phyloP scores from a whole-genome alignment of 2,329 filamentous ascomycete species.

The Hypoxylon sp. region DNA sequence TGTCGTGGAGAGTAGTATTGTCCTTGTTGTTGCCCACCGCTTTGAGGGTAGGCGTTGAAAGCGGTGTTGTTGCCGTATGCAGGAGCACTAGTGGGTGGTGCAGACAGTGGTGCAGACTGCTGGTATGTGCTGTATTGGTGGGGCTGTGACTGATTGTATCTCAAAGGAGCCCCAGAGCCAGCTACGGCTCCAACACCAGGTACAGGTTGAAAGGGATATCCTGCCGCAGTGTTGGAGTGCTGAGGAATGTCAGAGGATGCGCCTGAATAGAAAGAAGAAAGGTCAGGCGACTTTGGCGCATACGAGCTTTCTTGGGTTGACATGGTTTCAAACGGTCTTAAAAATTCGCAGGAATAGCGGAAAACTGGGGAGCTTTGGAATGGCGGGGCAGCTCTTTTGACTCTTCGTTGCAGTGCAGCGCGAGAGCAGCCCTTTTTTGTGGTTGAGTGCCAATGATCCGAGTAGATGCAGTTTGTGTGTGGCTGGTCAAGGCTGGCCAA shows the following conservation, averaged over 20 bases:
- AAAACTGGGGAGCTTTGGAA: constrained; percentile 37
- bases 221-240: constrained; percentile 44
- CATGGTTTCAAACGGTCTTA: constrained; percentile 58
- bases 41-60: constrained; percentile 44
- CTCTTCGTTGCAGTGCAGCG: constrained; percentile 31
- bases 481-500: constrained; percentile 34
- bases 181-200: constrained; percentile 32
- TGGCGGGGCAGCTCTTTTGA: constrained; percentile 45
- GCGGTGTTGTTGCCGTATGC: constrained; percentile 40
- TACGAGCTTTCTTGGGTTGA: constrained; percentile 65
- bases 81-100: constrained; percentile 45
- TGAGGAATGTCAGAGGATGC: constrained; percentile 51
- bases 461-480: constrained; percentile 34
- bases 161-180: constrained; percentile 31
- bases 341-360: constrained; percentile 28
- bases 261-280: constrained; percentile 68
- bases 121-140: constrained; percentile 53
- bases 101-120: constrained; percentile 38
- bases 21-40: constrained; percentile 20
- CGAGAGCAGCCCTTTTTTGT: constrained; percentile 17
- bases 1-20: constrained; percentile 46
- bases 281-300: constrained; percentile 72
- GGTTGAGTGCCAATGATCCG: constrained; percentile 14
- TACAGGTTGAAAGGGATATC: constrained; percentile 53
- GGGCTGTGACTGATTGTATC: constrained; percentile 52